Percentiles rank a stretch among this genome's conserved stretches.
These are phyloP conservation scores for Plectosphaerella cucumerina DNA, from an alignment of 2,329 filamentous ascomycete species.

Conservation along the genomic window DNA sequence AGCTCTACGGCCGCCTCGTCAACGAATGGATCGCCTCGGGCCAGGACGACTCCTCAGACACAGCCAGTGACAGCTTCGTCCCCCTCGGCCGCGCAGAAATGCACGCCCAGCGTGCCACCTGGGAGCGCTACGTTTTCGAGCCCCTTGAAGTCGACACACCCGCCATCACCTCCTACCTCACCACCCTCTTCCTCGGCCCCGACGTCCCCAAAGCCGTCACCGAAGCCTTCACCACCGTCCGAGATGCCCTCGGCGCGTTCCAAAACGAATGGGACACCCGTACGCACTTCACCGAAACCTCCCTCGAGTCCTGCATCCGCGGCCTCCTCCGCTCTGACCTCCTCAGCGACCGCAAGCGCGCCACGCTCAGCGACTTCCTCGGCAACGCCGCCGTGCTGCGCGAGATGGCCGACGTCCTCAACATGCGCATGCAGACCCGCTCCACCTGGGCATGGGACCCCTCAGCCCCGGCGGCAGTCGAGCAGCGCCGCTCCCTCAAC, in stretches of 20 bases:
- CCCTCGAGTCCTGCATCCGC: slow-evolving; percentile 27
- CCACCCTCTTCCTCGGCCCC: slow-evolving; percentile 38
- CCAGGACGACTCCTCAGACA: slow-evolving; percentile 15
- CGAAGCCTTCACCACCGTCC: slow-evolving; percentile 37
- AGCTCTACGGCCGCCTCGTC: slow-evolving; percentile 51
- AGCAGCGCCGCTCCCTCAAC: slow-evolving; percentile 35
- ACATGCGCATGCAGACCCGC: slow-evolving; percentile 35
- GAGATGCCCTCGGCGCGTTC: slow-evolving; percentile 31
- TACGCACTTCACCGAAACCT: slow-evolving; percentile 24
- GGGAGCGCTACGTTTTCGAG: slow-evolving; percentile 54
- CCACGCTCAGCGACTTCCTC: slow-evolving; percentile 32
- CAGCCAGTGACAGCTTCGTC: slow-evolving; percentile 29
- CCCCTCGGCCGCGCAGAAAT: slow-evolving; percentile 47
- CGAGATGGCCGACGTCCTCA: slow-evolving; percentile 40
- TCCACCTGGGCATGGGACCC: slow-evolving; percentile 35
- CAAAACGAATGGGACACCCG: slow-evolving; percentile 18
- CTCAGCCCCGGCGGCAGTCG: slow-evolving; percentile 24
- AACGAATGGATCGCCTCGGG: slow-evolving; percentile 46
- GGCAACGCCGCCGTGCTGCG: slow-evolving; percentile 31
- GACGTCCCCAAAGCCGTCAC: slow-evolving; percentile 27
- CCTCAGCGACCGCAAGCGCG: slow-evolving; percentile 36
- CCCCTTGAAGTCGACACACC: slow-evolving; percentile 37
- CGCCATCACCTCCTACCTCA: slow-evolving; percentile 45
- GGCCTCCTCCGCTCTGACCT: slow-evolving; percentile 34
- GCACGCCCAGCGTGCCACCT: slow-evolving; percentile 45